Percentiles rank a stretch among this genome's conserved stretches.
These are phyloP conservation scores for Cydonia oblonga DNA, from an alignment of 331 rosid genomes.

Conservation along the genomic window DNA sequence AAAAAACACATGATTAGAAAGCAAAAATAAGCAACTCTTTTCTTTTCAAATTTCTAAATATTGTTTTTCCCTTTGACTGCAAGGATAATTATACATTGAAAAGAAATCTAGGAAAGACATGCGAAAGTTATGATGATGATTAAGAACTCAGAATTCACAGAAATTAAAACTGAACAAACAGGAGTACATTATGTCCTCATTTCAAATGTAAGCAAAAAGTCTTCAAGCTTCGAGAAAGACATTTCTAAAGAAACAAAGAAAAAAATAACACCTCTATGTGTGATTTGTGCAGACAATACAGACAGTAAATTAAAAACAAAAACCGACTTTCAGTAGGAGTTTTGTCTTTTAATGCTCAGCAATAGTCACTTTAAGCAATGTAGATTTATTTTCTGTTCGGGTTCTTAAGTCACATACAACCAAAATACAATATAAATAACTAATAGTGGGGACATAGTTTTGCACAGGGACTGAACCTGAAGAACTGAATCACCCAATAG, in stretches of 20 bases:
- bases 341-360: background rate
- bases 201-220: background rate
- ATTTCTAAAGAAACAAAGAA: background rate
- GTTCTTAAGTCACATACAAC: background rate
- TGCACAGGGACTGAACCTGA: background rate
- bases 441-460: background rate
- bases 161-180: background rate
- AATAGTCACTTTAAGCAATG: background rate
- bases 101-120: background rate
- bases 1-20: constrained; percentile 1
- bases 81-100: background rate
- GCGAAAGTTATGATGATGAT: background rate
- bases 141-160: background rate
- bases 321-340: background rate
- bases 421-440: too few relatives aligned
- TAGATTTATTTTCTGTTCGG: background rate
- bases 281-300: background rate
- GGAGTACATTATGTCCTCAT: background rate
- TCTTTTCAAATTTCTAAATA: background rate
- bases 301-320: background rate
- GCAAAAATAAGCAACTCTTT: background rate
- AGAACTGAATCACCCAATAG: background rate
- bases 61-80: background rate
- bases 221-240: background rate
- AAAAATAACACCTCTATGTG: background rate